Percentiles rank a stretch among this genome's conserved stretches.
Conservation (phyloP, 495 filamentous ascomycete genomes). For the Thermochaetoides thermophila region DNA sequence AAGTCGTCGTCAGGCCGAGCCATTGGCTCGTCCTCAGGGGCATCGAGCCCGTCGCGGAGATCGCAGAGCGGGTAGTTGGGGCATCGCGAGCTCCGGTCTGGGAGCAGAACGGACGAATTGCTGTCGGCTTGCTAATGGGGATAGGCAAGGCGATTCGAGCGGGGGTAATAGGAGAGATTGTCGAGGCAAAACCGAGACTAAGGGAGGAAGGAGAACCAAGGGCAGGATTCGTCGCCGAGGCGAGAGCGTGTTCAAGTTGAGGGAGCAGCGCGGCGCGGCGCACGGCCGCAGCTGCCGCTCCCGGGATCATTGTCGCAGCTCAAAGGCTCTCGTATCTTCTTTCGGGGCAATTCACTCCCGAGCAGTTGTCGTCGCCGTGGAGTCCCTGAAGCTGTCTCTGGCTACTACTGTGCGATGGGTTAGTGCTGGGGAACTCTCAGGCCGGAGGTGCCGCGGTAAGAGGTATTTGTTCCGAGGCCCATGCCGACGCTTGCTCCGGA, state of each 20-base stretch:
- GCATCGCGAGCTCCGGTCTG: not conserved
- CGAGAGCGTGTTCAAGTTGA: no score
- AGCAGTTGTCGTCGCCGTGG: no score
- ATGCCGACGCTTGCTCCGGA: no score
- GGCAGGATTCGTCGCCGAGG: no score
- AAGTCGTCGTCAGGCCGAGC: no score
- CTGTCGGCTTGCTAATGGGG: slow-evolving; percentile 1
- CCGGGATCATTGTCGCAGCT: slow-evolving; percentile 17
- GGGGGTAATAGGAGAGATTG: not conserved
- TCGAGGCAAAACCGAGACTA: no score
- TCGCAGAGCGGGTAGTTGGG: slow-evolving; percentile 2
- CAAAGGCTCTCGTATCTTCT: not conserved
- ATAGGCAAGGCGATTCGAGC: not conserved
- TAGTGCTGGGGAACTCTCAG: slow-evolving; percentile 9
- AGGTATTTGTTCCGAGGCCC: slow-evolving; percentile 2
- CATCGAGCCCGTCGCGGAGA: no score
- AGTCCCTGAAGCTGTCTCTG: no score
- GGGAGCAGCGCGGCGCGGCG: slow-evolving; percentile 24
- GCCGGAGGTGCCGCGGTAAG: slow-evolving; percentile 7
- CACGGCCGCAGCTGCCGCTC: slow-evolving; percentile 16
- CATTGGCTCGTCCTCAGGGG: not conserved
- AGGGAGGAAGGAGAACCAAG: no score
- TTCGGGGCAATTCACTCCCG: no score
- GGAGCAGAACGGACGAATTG: slow-evolving; percentile 7
- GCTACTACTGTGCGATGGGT: slow-evolving; percentile 10